These are phyloP conservation scores for Bruguiera parviflora DNA, from an alignment of 345 rosid genomes.

Conservation along the genomic window DNA sequence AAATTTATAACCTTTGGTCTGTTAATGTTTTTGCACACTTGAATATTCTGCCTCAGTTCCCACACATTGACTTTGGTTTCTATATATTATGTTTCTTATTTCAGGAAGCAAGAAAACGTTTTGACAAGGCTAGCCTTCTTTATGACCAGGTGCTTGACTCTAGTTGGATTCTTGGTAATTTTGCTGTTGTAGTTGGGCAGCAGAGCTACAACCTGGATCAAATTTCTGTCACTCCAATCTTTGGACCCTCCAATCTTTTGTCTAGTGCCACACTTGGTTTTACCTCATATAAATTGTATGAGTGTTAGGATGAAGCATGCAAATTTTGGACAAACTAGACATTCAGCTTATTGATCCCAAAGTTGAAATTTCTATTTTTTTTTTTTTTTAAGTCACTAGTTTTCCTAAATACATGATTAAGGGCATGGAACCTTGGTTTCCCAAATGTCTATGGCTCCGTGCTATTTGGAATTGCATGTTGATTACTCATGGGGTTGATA, in stretches of 20 bases:
- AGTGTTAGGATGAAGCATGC: background rate
- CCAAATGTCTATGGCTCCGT: no score
- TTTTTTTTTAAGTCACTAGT: no score
- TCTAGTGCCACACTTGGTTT: no score
- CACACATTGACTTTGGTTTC: background rate
- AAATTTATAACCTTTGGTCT: background rate
- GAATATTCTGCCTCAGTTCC: background rate
- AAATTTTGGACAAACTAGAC: background rate
- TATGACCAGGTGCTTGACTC: constrained; percentile 76
- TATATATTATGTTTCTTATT: constrained; percentile 26
- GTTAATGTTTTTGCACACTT: background rate
- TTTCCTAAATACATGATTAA: no score
- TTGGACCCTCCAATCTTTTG: background rate
- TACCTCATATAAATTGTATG: background rate
- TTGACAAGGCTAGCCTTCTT: constrained; percentile 90
- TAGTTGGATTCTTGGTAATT: constrained; percentile 12
- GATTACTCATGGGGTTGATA: no score
- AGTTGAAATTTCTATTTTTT: no score
- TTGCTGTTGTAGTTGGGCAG: constrained; percentile 1
- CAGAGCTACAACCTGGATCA: background rate
- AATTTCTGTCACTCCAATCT: background rate
- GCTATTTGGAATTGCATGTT: no score
- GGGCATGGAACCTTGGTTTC: no score
- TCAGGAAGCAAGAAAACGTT: constrained; percentile 95
- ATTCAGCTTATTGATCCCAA: no score